Conservation (phyloP, 768 basidiomycete species). For the Gautieria morchelliformis region DNA sequence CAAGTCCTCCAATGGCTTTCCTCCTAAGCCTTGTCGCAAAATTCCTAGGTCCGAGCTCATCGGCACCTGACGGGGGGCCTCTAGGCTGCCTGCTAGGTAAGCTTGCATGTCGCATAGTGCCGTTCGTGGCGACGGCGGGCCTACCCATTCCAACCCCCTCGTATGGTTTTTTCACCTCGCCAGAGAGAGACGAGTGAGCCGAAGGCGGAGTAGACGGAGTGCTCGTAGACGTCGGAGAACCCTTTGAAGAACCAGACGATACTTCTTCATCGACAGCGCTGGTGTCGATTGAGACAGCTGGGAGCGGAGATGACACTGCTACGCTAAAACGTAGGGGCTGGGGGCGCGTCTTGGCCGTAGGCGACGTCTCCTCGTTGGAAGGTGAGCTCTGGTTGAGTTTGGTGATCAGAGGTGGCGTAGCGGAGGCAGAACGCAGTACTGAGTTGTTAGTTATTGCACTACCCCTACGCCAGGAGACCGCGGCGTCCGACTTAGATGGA, state of each 20-base stretch:
- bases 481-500: conserved; percentile 77
- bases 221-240: conserved; percentile 21
- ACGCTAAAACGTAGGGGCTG: conserved; percentile 57
- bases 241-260: conserved; percentile 51
- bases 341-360: conserved; percentile 40
- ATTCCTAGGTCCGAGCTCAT: conserved; percentile 82
- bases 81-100: conserved; percentile 78
- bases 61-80: conserved; percentile 78
- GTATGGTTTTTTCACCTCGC: conserved; percentile 83
- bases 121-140: conserved; percentile 26
- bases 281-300: conserved; percentile 38
- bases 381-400: conserved; percentile 57
- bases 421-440: conserved; percentile 41
- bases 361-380: conserved; percentile 24
- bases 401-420: conserved; percentile 43
- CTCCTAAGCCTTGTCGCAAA: conserved; percentile 81
- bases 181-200: conserved; percentile 65
- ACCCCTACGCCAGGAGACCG: conserved; percentile 72
- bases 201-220: conserved; percentile 70
- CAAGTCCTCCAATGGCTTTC: conserved; percentile 75
- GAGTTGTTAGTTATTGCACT: conserved; percentile 53
- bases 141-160: conserved; percentile 84
- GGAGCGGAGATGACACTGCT: conserved; percentile 37
- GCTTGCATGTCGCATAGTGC: conserved; percentile 52
- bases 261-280: conserved; percentile 44